phyloP scores from a whole-genome alignment of 352 stramenopile genomes.

The Phytophthora macrochlamydospora region DNA sequence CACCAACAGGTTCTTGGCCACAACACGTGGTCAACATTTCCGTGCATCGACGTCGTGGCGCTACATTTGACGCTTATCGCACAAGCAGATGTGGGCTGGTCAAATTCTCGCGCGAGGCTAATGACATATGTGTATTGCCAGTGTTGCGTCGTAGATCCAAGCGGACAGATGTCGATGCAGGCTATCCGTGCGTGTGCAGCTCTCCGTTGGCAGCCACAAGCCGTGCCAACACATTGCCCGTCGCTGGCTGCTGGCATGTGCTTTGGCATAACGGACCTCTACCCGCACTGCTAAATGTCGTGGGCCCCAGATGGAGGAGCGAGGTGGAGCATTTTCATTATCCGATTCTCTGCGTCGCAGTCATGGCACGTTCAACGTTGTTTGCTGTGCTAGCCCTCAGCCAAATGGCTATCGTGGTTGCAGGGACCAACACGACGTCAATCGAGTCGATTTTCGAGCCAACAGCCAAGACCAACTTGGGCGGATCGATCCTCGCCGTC shows the following conservation, averaged over 20 bases:
- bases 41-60: not conserved
- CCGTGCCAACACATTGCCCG: not conserved
- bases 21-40: not conserved
- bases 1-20: not conserved
- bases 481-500: constrained; percentile 31
- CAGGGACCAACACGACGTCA: constrained; percentile 9
- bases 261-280: constrained; percentile 23
- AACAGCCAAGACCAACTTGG: constrained; percentile 25
- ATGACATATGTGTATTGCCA: not conserved
- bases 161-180: not conserved
- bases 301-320: not conserved
- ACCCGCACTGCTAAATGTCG: constrained; percentile 17
- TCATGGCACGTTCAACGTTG: constrained; percentile 19
- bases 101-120: not conserved
- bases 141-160: not conserved
- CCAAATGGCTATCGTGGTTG: constrained; percentile 19
- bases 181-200: not conserved
- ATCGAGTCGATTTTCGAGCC: constrained; percentile 39
- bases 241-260: constrained; percentile 10
- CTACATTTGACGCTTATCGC: not conserved
- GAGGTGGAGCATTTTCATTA: constrained; percentile 9
- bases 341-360: constrained; percentile 15
- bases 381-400: constrained; percentile 17
- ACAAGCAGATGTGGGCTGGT: not conserved
- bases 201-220: not conserved